Base-by-base conservation (phyloP, 2,329 filamentous ascomycete genomes). In the Thielaviopsis euricoi region DNA sequence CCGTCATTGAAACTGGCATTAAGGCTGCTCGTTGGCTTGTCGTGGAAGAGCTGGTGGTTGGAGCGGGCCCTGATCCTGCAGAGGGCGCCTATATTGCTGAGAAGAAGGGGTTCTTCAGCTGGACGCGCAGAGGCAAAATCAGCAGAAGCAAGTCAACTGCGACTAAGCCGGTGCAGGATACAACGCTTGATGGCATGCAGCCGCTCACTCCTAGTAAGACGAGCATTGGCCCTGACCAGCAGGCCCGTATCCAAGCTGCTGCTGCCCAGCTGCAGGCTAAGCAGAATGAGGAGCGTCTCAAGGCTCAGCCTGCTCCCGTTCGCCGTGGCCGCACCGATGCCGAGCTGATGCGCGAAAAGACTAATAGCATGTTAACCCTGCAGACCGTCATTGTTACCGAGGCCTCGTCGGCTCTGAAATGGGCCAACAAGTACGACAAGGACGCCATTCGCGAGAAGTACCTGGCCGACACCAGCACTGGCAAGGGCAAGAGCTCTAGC, bases 401-500 rank as follows among this genome's bases (percentile, higher is more conserved):
- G 68, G 91, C 90, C 19, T 93, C 87, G 9, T 87, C 89, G 23
- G 93, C 93, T 1, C 85, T 98, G 83, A 95, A 95, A 70, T 98
- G 93, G 93, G 89, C 91, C 33, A 91, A 78, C 69, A 89, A 89
- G 65, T 97, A 96, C 67, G 93, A 97, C 71, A 94, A 93, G 71
- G 84, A 93, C 65, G 77, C 85, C 7, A 85, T 95, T 62, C 83
- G 89, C 57, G 83, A 88, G 62, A 83, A 87, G n/a, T 97, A 97
- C 69, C 76, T 97, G 55, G 80, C 82, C 52, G 84, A 94, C 66
- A 74, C 73, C 53, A 81, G 77, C 63, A 83, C 86, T 49, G 89
- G 90, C 22, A 86, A 81, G 60, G 89, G 90, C 22, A 86, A 81
- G 60, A 87, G 87, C 13, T 68, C 70, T 65, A 7, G 64, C 66